A percentile compares a stretch with the other conserved stretches of the same genome.
Conservation (phyloP, 208 protist genomes). For the Endotrypanum monterogeii region DNA sequence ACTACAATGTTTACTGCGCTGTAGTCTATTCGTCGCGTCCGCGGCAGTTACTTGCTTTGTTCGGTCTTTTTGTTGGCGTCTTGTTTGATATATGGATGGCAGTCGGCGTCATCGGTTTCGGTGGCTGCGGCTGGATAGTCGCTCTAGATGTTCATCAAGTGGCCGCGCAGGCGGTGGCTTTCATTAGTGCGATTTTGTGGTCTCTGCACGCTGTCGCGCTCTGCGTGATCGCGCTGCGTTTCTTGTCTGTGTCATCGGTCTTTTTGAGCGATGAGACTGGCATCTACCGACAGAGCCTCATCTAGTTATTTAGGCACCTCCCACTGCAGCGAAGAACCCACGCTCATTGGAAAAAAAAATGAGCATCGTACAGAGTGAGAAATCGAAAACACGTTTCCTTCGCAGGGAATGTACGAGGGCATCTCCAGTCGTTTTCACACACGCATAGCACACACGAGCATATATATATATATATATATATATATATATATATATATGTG, state of each 20-base stretch:
- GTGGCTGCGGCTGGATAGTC: constrained; percentile 79
- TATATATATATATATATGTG: too few relatives aligned
- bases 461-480: too few relatives aligned
- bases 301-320: constrained; percentile 18
- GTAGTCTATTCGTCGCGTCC: constrained; percentile 36
- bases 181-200: constrained; percentile 75
- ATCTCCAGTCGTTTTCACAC: too few relatives aligned
- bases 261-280: constrained; percentile 30
- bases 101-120: constrained; percentile 64
- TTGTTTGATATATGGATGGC: constrained; percentile 85
- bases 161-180: constrained; percentile 40
- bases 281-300: constrained; percentile 41
- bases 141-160: constrained; percentile 26
- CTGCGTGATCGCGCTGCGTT: constrained; percentile 52
- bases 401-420: too few relatives aligned
- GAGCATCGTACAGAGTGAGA: too few relatives aligned
- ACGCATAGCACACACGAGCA: too few relatives aligned
- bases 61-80: constrained; percentile 69
- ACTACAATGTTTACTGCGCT: constrained; percentile 80
- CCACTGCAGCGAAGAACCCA: not conserved
- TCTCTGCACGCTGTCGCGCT: constrained; percentile 60
- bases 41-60: constrained; percentile 50
- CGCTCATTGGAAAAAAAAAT: too few relatives aligned
- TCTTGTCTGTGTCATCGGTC: constrained; percentile 37
- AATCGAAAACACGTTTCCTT: too few relatives aligned